Conservation (phyloP, 2,329 filamentous ascomycete genomes). For the Coniochaeta prunicola region DNA sequence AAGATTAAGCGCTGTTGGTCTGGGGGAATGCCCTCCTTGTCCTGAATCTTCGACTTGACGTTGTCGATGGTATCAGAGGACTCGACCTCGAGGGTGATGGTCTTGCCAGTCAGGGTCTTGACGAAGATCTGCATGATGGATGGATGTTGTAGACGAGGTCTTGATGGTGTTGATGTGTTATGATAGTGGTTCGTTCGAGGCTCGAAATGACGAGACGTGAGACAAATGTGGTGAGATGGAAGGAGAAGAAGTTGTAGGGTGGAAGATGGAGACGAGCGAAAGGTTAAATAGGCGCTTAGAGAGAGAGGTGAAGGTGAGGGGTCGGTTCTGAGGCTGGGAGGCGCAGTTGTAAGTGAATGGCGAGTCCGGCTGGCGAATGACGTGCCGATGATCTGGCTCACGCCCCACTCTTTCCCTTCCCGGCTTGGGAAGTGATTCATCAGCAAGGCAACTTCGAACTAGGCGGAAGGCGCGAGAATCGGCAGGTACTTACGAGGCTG, state of each 20-base stretch:
- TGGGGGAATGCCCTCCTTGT: constrained; percentile 83
- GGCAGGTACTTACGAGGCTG: constrained; percentile 9
- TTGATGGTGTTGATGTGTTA: neutral
- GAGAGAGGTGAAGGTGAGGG: constrained; percentile 11
- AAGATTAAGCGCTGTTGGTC: constrained; percentile 83
- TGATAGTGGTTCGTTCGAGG: neutral
- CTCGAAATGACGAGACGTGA: neutral
- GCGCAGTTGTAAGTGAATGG: constrained; percentile 17
- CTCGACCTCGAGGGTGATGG: constrained; percentile 75
- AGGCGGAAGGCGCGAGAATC: constrained; percentile 16
- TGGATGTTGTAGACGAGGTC: neutral
- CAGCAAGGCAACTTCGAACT: constrained; percentile 10
- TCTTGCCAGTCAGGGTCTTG: constrained; percentile 68
- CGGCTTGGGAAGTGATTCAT: constrained; percentile 6
- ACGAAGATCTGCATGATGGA: constrained; percentile 9
- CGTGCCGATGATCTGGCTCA: neutral
- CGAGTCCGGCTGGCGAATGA: constrained; percentile 12
- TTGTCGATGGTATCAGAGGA: constrained; percentile 77
- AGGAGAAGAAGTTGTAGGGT: constrained; percentile 16
- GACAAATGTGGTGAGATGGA: constrained; percentile 10
- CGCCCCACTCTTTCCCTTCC: neutral
- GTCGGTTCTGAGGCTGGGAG: constrained; percentile 16
- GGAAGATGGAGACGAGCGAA: constrained; percentile 12
- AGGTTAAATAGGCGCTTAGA: constrained; percentile 17
- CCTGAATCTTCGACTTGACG: constrained; percentile 84